A percentile compares a stretch with the other conserved stretches of the same genome.
These are phyloP conservation scores for Colletotrichum trifolii DNA, from an alignment of 2,329 filamentous ascomycete species.

Conservation along the genomic window DNA sequence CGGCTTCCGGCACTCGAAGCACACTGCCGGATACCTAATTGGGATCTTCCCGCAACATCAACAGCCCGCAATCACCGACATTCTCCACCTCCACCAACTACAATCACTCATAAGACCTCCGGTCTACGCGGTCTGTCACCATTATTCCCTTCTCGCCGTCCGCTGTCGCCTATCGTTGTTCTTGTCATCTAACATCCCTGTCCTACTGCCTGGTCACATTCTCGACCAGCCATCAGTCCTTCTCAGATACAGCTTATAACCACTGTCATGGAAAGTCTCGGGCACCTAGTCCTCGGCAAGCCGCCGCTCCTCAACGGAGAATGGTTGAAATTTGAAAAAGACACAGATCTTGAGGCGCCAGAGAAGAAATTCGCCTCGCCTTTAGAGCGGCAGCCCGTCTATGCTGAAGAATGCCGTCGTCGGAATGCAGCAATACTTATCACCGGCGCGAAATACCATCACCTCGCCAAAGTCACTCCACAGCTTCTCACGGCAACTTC, in stretches of 20 bases:
- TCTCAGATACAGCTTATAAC: background rate
- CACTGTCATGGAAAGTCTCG: conserved; percentile 11
- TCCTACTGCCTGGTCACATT: background rate
- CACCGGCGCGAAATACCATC: conserved; percentile 48
- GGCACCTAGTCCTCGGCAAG: conserved; percentile 17
- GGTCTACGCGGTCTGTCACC: background rate
- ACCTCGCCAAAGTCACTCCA: conserved; percentile 48
- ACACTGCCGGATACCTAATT: conserved; percentile 20
- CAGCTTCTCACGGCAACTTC: conserved; percentile 46
- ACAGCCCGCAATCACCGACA: conserved; percentile 31
- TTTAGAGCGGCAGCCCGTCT: conserved; percentile 51
- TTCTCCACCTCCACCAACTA: conserved; percentile 15
- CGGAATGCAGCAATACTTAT: conserved; percentile 50
- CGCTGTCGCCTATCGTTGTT: no score
- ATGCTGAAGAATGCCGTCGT: conserved; percentile 53
- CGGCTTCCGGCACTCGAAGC: conserved; percentile 7
- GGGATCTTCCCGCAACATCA: conserved; percentile 30
- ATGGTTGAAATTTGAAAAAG: conserved; percentile 53
- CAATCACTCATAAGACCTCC: conserved; percentile 11
- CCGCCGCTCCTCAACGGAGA: conserved; percentile 51
- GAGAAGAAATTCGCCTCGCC: conserved; percentile 41
- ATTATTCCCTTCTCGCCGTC: background rate
- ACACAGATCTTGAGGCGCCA: conserved; percentile 42
- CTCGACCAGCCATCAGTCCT: background rate
- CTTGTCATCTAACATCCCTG: background rate